Evolutionary conservation across 805 yeast species (phyloP).

Genomic region (Suhomyces kilbournensis): DNA sequence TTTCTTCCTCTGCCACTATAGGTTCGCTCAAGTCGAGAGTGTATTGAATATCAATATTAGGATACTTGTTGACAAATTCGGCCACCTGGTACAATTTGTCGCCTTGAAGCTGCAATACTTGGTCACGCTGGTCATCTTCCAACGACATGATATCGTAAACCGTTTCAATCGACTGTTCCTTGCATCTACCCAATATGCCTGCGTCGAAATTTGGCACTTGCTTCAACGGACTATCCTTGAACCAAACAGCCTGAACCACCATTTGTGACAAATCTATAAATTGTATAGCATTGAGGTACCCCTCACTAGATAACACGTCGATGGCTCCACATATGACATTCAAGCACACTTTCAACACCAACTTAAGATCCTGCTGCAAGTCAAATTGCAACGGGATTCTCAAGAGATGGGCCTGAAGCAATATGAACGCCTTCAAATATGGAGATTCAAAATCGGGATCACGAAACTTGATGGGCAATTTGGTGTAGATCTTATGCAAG

Average conservation of each 20-base stretch:
- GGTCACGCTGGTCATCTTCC: conserved; percentile 73
- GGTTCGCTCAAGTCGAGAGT: conserved; percentile 42
- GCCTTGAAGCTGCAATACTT: conserved; percentile 51
- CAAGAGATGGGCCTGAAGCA: conserved; percentile 80
- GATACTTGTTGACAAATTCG: conserved; percentile 83
- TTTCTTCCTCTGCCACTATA: conserved; percentile 48
- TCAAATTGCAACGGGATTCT: conserved; percentile 60
- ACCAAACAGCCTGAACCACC: conserved; percentile 86
- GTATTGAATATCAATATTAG: conserved; percentile 72
- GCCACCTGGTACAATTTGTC: conserved; percentile 64
- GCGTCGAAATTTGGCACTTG: conserved; percentile 73
- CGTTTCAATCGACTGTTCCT: conserved; percentile 54
- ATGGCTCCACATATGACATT: conserved; percentile 62
- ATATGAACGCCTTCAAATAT: conserved; percentile 64
- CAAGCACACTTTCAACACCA: conserved; percentile 48
- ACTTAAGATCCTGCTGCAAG: conserved; percentile 52
- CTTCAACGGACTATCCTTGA: conserved; percentile 67
- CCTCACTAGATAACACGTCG: conserved; percentile 78
- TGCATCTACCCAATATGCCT: conserved; percentile 53
- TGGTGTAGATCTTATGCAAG: conserved; percentile 50
- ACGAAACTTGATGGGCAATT: conserved; percentile 59
- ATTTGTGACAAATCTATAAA: conserved; percentile 89
- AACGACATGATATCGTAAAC: conserved; percentile 77
- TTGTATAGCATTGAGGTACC: conserved; percentile 68
- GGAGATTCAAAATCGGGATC: conserved; percentile 48